Evolutionary conservation across 2,329 filamentous ascomycete species (phyloP), one percentile per base, ranked within the genome.

Genomic region (Phaeosphaeriaceae sp.): DNA sequence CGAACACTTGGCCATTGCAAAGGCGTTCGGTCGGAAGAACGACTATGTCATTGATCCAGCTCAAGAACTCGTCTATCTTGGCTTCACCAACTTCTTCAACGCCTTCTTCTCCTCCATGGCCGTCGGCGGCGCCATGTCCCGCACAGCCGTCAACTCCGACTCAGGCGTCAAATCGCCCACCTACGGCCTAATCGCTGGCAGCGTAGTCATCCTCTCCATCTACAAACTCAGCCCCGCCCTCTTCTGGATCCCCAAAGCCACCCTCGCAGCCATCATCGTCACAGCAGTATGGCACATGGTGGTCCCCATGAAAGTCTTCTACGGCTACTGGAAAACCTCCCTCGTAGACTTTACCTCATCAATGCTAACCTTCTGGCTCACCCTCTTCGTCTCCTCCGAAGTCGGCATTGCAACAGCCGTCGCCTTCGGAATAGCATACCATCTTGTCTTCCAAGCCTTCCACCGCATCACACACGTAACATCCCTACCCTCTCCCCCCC

Each of bases 241-340:
- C 0, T 87, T 84, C 70, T 88, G 84, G 83, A 84, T 88, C n/a
- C 85, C 86, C 1, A 86, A 86, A 58, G 79, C 85, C 0, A 86
- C 83, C 0, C 76, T 88, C 1, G 80, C 85, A 1, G 85, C 84
- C 2, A 86, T 88, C 52, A 87, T 88, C 54, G 86, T 87, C 56
- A 84, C 82, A 50, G 85, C 85, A 5, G 83, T 87, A 0, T 82
- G 82, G 70, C 83, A 84, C 32, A 75, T 87, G 6, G 83, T 87
- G 36, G 81, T 82, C 0, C 78, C 83, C 0, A 79, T 84, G 0
- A 79, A 76, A 2, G 77, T 81, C 8, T 87, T 87, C 63, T 86
- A 86, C 67, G 75, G 77, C 12, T 87, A 84, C 71, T 88, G 84
- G 83, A 82, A 81, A 55, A 83, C 83, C 2, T 87, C 83, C 0